These are phyloP conservation scores for Aquilaria agallochum DNA, from an alignment of 441 rosid genomes.

Conservation along the genomic window DNA sequence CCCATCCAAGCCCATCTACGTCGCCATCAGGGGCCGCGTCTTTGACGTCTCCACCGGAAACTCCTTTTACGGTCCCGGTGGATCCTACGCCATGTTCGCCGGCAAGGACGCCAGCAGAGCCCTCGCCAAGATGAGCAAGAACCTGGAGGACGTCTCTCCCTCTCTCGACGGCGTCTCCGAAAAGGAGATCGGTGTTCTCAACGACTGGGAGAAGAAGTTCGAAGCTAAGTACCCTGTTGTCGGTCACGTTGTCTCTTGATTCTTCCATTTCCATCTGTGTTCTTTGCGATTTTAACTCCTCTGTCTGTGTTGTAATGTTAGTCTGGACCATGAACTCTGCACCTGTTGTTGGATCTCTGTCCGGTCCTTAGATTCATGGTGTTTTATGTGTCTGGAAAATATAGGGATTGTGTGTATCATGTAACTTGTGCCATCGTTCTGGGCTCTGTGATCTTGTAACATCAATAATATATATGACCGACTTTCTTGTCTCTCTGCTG, in stretches of 20 bases:
- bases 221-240: slow-evolving; percentile 84
- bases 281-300: too few species aligned
- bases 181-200: slow-evolving; percentile 67
- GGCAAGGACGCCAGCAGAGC: slow-evolving; percentile 90
- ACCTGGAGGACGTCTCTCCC: slow-evolving; percentile 60
- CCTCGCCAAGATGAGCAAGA: slow-evolving; percentile 91
- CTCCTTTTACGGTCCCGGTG: slow-evolving; percentile 79
- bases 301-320: too few species aligned
- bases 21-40: slow-evolving; percentile 74
- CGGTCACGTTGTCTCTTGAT: slow-evolving; percentile 52
- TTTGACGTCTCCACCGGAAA: slow-evolving; percentile 71
- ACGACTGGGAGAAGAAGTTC: slow-evolving; percentile 89
- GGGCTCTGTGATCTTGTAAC: too few species aligned
- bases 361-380: too few species aligned
- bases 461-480: too few species aligned
- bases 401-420: too few species aligned
- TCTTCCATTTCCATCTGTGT: neutral
- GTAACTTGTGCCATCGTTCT: too few species aligned
- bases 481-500: too few species aligned
- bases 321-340: too few species aligned
- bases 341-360: too few species aligned
- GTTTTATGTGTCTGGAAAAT: too few species aligned
- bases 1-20: slow-evolving; percentile 76
- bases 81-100: slow-evolving; percentile 65
- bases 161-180: slow-evolving; percentile 68